phyloP scores from a whole-genome alignment of 805 yeast species.

The Yamadazyma insecticola region DNA sequence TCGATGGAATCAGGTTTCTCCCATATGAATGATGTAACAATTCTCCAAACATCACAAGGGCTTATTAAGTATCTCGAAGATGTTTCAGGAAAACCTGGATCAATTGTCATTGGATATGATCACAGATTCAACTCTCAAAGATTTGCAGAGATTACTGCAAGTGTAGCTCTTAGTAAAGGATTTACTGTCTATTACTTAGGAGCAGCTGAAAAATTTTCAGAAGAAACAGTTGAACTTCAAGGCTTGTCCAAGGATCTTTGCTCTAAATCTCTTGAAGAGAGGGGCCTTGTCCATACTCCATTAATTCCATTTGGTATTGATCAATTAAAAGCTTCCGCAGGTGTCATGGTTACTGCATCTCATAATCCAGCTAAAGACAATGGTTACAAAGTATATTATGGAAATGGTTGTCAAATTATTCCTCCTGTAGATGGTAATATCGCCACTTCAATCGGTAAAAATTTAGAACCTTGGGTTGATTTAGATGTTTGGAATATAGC shows the following conservation, averaged over 20 bases:
- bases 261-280: conserved; percentile 1
- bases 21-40: conserved; percentile 85
- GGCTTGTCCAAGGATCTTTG: no score
- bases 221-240: conserved; percentile 16
- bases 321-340: conserved; percentile 58
- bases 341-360: conserved; percentile 91
- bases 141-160: conserved; percentile 76
- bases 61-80: conserved; percentile 46
- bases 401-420: conserved; percentile 92
- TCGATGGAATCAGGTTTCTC: conserved; percentile 88
- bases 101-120: conserved; percentile 85
- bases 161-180: conserved; percentile 65
- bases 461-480: conserved; percentile 54
- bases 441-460: conserved; percentile 56
- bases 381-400: conserved; percentile 92
- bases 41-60: conserved; percentile 88
- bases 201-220: conserved; percentile 19
- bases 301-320: conserved; percentile 86
- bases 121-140: conserved; percentile 77
- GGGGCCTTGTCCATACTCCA: conserved; percentile 67
- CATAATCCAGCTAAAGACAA: conserved; percentile 84
- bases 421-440: conserved; percentile 84
- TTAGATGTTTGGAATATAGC: conserved; percentile 47
- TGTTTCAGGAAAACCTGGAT: conserved; percentile 6
- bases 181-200: conserved; percentile 66